A percentile compares a stretch with the other conserved stretches of the same genome.
Evolutionary conservation across 2,329 filamentous ascomycete species (phyloP).

Genomic region (Knufia fluminis): DNA sequence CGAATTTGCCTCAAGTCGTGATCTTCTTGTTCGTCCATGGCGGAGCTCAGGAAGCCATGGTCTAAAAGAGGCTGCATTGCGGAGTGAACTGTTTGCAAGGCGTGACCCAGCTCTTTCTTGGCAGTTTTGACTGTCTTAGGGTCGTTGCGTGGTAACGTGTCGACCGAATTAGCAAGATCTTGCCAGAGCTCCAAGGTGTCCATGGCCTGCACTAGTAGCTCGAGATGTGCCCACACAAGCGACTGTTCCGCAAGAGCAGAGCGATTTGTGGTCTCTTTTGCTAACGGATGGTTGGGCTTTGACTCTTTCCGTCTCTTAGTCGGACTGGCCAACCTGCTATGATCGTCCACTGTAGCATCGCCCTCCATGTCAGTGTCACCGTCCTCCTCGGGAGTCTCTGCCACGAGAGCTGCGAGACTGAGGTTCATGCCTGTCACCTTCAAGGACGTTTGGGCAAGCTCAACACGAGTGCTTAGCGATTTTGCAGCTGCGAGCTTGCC

Average conservation of each 20-base stretch:
- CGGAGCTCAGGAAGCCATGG: conserved; percentile 52
- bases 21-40: conserved; percentile 42
- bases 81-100: conserved; percentile 47
- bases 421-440: conserved; percentile 32
- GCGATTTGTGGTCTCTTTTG: conserved; percentile 29
- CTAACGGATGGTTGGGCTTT: conserved; percentile 24
- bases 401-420: conserved; percentile 14
- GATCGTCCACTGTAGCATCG: conserved; percentile 23
- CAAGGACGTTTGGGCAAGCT: conserved; percentile 39
- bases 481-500: conserved; percentile 46
- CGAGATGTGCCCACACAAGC: conserved; percentile 58
- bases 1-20: conserved; percentile 57
- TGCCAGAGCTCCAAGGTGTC: conserved; percentile 61
- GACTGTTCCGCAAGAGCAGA: conserved; percentile 46
- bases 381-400: conserved; percentile 22
- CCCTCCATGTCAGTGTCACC: conserved; percentile 13
- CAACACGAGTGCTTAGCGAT: conserved; percentile 43
- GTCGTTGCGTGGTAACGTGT: conserved; percentile 25
- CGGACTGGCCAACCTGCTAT: conserved; percentile 19
- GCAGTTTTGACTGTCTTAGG: conserved; percentile 39
- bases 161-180: conserved; percentile 41
- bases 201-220: conserved; percentile 55
- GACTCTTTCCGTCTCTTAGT: conserved; percentile 22
- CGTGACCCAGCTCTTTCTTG: conserved; percentile 45
- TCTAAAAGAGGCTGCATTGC: conserved; percentile 52